Conservation (phyloP, 164 flowering plant species). For the Buxus sempervirens region DNA sequence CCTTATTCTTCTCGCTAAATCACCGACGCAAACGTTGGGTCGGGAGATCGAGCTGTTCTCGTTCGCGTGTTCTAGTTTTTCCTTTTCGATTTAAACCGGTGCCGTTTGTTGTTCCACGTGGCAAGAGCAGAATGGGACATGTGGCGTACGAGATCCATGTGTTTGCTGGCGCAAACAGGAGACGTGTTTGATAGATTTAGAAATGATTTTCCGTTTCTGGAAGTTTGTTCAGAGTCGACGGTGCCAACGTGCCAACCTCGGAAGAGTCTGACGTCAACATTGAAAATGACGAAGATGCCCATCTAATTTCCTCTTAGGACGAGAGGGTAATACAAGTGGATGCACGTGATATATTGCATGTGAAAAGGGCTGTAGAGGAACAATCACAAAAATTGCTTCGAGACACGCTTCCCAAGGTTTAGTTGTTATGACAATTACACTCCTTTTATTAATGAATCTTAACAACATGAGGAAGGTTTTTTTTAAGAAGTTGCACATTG, state of each 20-base stretch:
- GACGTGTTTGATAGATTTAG: not conserved
- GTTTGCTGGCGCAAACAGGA: not conserved
- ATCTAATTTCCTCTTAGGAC: not conserved
- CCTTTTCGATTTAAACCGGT: too few relatives aligned
- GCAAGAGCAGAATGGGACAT: not conserved
- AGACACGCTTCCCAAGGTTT: too few relatives aligned
- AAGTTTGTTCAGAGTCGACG: not conserved
- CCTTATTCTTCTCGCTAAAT: slow-evolving; percentile 8
- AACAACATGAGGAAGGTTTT: too few relatives aligned
- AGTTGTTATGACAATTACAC: too few relatives aligned
- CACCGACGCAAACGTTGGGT: not conserved
- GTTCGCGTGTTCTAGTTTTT: not conserved
- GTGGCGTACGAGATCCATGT: not conserved
- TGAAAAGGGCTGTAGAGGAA: too few relatives aligned
- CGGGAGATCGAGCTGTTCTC: not conserved
- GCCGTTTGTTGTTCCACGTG: not conserved
- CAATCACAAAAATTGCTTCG: too few relatives aligned
- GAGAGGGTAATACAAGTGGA: not conserved
- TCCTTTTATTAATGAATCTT: too few relatives aligned
- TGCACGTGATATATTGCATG: too few relatives aligned
- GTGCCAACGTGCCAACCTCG: not conserved
- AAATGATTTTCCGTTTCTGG: not conserved
- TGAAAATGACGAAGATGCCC: not conserved
- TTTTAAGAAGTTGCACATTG: too few relatives aligned
- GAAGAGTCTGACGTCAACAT: not conserved